Evolutionary conservation across 805 yeast genomes (phyloP).

Genomic region (Pichia pseudocactophila): DNA sequence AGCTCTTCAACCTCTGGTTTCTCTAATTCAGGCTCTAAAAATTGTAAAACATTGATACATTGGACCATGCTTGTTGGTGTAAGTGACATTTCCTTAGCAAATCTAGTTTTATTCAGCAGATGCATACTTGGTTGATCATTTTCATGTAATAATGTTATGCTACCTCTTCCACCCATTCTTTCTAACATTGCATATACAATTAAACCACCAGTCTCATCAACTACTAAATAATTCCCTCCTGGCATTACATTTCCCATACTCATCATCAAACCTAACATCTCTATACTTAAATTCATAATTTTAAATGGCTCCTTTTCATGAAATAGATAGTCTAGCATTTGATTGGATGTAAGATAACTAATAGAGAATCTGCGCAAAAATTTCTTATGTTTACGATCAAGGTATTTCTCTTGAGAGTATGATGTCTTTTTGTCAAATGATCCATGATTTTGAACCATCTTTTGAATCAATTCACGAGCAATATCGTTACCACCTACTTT

Average conservation of each 20-base stretch:
- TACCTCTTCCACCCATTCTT: constrained; percentile 73
- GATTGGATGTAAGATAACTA: constrained; percentile 62
- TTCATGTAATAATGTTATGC: constrained; percentile 72
- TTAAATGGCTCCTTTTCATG: constrained; percentile 66
- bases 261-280: constrained; percentile 69
- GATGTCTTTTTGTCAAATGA: constrained; percentile 84
- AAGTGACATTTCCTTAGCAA: constrained; percentile 39
- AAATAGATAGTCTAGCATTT: constrained; percentile 57
- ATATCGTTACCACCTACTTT: constrained; percentile 51
- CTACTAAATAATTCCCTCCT: constrained; percentile 79
- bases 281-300: constrained; percentile 77
- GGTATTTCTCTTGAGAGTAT: constrained; percentile 84
- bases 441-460: constrained; percentile 74
- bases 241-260: constrained; percentile 77
- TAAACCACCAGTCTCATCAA: constrained; percentile 96
- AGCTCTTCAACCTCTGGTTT: constrained; percentile 35
- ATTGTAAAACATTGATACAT: constrained; percentile 62
- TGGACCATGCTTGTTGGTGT: constrained; percentile 33
- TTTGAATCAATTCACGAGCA: constrained; percentile 73
- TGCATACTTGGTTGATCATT: constrained; percentile 86
- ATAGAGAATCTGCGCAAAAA: constrained; percentile 80
- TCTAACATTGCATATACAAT: constrained; percentile 79
- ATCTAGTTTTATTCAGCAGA: constrained; percentile 58
- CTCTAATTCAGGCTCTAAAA: constrained; percentile 66
- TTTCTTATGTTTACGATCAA: constrained; percentile 86